These are phyloP conservation scores for Aspergillus baeticus DNA, from an alignment of 495 filamentous ascomycete genomes.

Conservation along the genomic window DNA sequence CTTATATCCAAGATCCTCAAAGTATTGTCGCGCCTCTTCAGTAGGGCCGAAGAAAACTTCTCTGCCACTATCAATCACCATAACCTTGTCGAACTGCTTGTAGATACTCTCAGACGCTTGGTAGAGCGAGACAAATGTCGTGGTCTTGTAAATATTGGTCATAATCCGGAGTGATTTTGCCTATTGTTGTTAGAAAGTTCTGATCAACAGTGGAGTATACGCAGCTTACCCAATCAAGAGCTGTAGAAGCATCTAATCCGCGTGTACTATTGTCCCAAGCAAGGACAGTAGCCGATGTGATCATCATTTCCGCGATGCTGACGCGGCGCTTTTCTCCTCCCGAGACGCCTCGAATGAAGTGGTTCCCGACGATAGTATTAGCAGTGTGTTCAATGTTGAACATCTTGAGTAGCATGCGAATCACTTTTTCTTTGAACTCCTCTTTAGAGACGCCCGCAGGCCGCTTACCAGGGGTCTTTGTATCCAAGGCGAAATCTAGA, in stretches of 20 bases:
- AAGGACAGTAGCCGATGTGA: constrained; percentile 67
- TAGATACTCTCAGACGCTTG: constrained; percentile 86
- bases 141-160: constrained; percentile 76
- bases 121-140: constrained; percentile 78
- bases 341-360: constrained; percentile 78
- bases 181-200: neutral
- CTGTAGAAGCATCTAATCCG: constrained; percentile 80
- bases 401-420: constrained; percentile 73
- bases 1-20: constrained; percentile 77
- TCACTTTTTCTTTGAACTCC: constrained; percentile 70
- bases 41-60: constrained; percentile 80
- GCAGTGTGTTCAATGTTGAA: constrained; percentile 85
- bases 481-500: constrained; percentile 77
- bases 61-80: constrained; percentile 75
- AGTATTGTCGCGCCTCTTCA: constrained; percentile 69
- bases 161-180: constrained; percentile 71
- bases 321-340: constrained; percentile 78
- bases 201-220: no score
- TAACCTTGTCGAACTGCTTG: constrained; percentile 81
- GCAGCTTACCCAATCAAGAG: constrained; percentile 53
- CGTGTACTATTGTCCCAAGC: constrained; percentile 87
- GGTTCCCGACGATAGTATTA: constrained; percentile 78
- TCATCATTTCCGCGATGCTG: constrained; percentile 57
- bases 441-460: constrained; percentile 62
- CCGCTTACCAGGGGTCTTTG: constrained; percentile 73